Base-by-base conservation (phyloP, 2,329 filamentous ascomycete species). In the Fusarium mundagurra region DNA sequence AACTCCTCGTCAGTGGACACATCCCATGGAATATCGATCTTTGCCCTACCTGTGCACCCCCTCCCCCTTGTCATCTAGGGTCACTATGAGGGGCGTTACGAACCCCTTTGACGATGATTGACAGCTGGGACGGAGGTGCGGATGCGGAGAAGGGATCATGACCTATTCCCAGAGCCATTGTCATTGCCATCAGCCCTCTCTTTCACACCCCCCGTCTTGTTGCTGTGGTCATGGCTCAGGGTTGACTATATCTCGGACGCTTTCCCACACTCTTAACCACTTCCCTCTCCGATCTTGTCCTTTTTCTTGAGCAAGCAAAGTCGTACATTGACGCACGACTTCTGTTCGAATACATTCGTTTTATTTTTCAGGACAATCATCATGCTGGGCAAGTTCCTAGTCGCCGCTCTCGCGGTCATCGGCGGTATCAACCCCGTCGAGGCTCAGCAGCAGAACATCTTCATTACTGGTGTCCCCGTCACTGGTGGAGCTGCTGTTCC, bases 401-500 rank as follows among this genome's bases (percentile, higher is more conserved):
- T 79, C 45, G 67, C 75, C 61, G 68, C 75, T 64, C 74, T 80
- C 69, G 76, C 76, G 63, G 71, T 81, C 60, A 75, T 74, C 34
- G 69, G 69, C 59, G 66, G 68, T 47, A 73, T 71, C 61, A 63
- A 77, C 44, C 55, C 77, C 27, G 74, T 76, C 54, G 76, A 73
- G 57, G 80, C 74, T 50, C 72, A 81, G 55, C 44, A 66, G 27
- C 77, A 76, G 24, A 63, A 72, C 39, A 75, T 79, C 59, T 77
- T 81, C 24, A 72, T 88, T 13, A 82, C 82, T 29, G 86, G 87
- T 55, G 80, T 81, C 48, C 73, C 76, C 24, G 80, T 86, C 63
- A 79, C 83, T 68, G 50, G 67, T 27, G 84, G 84, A 20, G 83
- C 83, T 7, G 81, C 83, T 55, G 81, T 84, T 33, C 88, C 88